Evolutionary conservation across 768 basidiomycete genomes (phyloP).

Genomic region (Trametes elegans): DNA sequence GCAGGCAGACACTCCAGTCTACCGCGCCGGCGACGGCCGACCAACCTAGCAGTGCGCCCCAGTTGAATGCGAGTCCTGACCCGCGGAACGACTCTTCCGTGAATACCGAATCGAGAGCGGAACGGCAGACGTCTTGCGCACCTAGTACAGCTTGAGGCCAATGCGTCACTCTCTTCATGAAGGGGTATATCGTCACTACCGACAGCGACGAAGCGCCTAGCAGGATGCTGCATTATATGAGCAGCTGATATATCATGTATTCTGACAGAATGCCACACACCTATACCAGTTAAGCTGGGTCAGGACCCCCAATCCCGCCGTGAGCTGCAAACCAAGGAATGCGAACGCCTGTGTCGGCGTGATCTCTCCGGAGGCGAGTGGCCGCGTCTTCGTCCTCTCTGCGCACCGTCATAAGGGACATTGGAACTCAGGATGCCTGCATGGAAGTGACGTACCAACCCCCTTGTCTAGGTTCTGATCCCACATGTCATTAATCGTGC

Average conservation of each 20-base stretch:
- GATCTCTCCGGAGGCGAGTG: conserved; percentile 83
- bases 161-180: conserved; percentile 96
- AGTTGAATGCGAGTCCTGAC: conserved; percentile 91
- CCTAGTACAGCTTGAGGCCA: conserved; percentile 98
- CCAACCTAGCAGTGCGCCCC: conserved; percentile 96
- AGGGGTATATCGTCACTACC: conserved; percentile 85
- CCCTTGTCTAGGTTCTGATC: conserved; percentile 88
- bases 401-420: background rate
- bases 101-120: background rate
- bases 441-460: conserved; percentile 63
- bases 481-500: conserved; percentile 99
- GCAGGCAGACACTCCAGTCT: conserved; percentile 79
- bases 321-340: conserved; percentile 82
- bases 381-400: conserved; percentile 88
- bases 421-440: too few relatives aligned
- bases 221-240: conserved; percentile 57
- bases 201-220: conserved; percentile 91
- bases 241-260: too few relatives aligned
- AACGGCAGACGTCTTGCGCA: conserved; percentile 34
- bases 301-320: conserved; percentile 79
- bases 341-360: conserved; percentile 68
- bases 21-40: conserved; percentile 84
- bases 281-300: conserved; percentile 95
- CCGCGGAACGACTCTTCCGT: background rate
- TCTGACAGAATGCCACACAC: too few relatives aligned